Base-by-base conservation (phyloP, 1,139 yeast species). In the Citeromyces hawaiiensis region DNA sequence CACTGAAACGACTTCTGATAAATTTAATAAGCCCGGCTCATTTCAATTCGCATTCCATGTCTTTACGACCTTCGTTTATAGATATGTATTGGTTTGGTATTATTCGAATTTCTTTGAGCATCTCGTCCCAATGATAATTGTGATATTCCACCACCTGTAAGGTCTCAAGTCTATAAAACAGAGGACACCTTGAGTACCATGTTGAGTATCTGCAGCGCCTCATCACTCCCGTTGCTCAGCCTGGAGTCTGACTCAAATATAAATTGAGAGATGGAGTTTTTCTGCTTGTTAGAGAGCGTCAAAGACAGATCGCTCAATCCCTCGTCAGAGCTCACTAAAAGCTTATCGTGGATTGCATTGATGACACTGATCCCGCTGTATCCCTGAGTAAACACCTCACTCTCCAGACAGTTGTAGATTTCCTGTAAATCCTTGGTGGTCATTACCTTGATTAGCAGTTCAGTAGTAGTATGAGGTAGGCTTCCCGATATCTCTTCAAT, bases 151-250 rank as follows among this genome's bases (percentile, higher is more conserved):
- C n/a, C n/a, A n/a, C n/a, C n/a, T n/a, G n/a, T n/a, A n/a, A n/a
- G n/a, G n/a, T n/a, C n/a, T n/a, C n/a, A n/a, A n/a, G 15, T 30
- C 40, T 54, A 65, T 40, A 69, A 44, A 29, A 61, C 54, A 41
- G 62, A 61, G 2, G 83, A 64, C 2, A 85, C 62, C 48, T 77
- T 72, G 40, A 80, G 59, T 41, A 79, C 60, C 48, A 87, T 65
- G 50, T 85, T 83, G 48, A 91, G 66, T 30, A 93, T 56, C 51
- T 86, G 96, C 31, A 93, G 63, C 45, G 83, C 88, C 55, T 93
- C 99, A 53, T 87, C 94, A 3, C 96, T 76, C 13, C 99, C 98
- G 52, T 78, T 86, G 40, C 78, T 72, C 44, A 93, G 63, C 43
- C 78, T 68, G 40, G 74, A 69, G 55, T 93, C 98, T 0, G 87